phyloP scores from a whole-genome alignment of 1,139 yeast genomes.

The Sporopachydermia cereana region DNA sequence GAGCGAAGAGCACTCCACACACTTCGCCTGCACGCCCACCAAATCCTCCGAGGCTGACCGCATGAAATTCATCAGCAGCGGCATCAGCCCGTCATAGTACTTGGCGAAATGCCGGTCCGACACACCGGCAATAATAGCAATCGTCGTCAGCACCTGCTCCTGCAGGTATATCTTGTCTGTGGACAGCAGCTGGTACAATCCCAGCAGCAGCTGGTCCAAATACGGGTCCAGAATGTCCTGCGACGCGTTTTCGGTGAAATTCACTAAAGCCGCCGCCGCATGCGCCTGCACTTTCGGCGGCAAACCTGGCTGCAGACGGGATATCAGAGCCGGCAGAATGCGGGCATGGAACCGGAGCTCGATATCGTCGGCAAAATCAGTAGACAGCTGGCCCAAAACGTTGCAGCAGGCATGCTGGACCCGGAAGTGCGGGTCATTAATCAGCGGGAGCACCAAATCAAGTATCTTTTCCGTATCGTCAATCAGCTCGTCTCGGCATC shows the following conservation, averaged over 20 bases:
- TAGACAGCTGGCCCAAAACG: conserved; percentile 95
- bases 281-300: conserved; percentile 94
- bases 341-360: conserved; percentile 72
- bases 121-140: conserved; percentile 97
- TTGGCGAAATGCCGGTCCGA: conserved; percentile 82
- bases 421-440: conserved; percentile 78
- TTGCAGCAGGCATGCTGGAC: conserved; percentile 97
- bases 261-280: conserved; percentile 96
- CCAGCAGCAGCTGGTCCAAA: conserved; percentile 65
- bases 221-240: conserved; percentile 84
- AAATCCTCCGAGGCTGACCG: conserved; percentile 60
- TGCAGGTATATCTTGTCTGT: conserved; percentile 89
- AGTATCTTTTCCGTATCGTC: conserved; percentile 71
- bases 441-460: conserved; percentile 72
- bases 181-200: conserved; percentile 62
- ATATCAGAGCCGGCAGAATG: conserved; percentile 78
- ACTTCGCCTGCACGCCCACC: conserved; percentile 76
- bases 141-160: conserved; percentile 92
- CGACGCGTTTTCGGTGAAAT: conserved; percentile 85
- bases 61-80: conserved; percentile 69
- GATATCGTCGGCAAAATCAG: conserved; percentile 85
- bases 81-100: conserved; percentile 93
- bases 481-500: conserved; percentile 83
- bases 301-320: conserved; percentile 56
- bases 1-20: conserved; percentile 89